A percentile compares a stretch with the other conserved stretches of the same genome.
These are phyloP conservation scores for Magnolia officinalis DNA, from an alignment of 164 flowering plant genomes.

Conservation along the genomic window DNA sequence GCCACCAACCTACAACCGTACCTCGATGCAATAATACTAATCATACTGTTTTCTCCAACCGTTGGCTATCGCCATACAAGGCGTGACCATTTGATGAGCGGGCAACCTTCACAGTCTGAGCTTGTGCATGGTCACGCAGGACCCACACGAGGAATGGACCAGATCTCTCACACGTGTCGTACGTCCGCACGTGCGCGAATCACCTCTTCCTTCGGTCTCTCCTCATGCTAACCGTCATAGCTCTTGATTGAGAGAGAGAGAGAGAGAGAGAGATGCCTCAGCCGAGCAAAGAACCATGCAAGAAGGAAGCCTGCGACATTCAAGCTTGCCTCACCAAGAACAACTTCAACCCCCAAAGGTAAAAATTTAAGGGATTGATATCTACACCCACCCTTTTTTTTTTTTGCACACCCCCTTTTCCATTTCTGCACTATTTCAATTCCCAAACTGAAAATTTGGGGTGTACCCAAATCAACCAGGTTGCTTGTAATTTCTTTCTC, in stretches of 20 bases:
- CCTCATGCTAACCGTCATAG: too few relatives aligned
- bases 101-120: too few relatives aligned
- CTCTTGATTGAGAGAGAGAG: not conserved
- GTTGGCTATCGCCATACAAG: too few relatives aligned
- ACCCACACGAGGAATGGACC: too few relatives aligned
- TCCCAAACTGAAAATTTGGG: not conserved
- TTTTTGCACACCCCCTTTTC: not conserved
- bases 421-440: not conserved
- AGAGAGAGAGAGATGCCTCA: conserved; percentile 36
- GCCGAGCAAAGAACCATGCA: conserved; percentile 77
- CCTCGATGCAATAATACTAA: too few relatives aligned
- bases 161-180: too few relatives aligned
- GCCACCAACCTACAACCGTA: too few relatives aligned
- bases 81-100: too few relatives aligned
- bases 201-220: too few relatives aligned
- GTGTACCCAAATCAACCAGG: not conserved
- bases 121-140: too few relatives aligned
- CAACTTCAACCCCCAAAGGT: conserved; percentile 75
- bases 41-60: too few relatives aligned
- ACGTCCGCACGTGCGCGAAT: too few relatives aligned
- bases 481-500: not conserved
- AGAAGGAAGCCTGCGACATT: conserved; percentile 88
- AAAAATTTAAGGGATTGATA: not conserved
- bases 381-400: not conserved
- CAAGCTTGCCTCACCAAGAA: conserved; percentile 92